phyloP scores from a whole-genome alignment of 2,329 filamentous ascomycete genomes.

The Intubia oerlemansii region DNA sequence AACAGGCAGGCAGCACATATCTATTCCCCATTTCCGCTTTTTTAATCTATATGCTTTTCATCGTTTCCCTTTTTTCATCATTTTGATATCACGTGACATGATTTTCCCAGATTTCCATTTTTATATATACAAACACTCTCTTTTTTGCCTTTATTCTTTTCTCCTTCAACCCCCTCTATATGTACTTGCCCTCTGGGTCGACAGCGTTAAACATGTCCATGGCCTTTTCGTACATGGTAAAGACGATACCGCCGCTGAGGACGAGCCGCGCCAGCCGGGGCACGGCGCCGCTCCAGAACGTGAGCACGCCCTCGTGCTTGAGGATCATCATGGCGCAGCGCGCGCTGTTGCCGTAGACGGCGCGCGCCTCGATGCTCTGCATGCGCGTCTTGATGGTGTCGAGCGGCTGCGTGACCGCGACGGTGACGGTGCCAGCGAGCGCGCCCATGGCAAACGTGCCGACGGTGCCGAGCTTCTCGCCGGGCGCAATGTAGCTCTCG shows the following conservation, averaged over 20 bases:
- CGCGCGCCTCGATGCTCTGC: conserved; percentile 79
- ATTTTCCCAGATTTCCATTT: background rate
- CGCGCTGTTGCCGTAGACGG: conserved; percentile 69
- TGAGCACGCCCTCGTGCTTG: conserved; percentile 70
- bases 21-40: too few relatives aligned
- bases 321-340: conserved; percentile 67
- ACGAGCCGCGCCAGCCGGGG: conserved; percentile 69
- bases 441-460: conserved; percentile 86
- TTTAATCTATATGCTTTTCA: background rate
- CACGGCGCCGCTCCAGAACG: conserved; percentile 85
- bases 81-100: background rate
- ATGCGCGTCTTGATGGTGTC: conserved; percentile 96
- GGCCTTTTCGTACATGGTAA: conserved; percentile 95
- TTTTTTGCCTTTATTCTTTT: background rate
- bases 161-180: conserved; percentile 21
- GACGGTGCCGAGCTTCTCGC: conserved; percentile 75
- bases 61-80: background rate
- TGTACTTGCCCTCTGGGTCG: conserved; percentile 69
- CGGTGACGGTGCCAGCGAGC: conserved; percentile 74
- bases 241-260: conserved; percentile 88
- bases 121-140: background rate
- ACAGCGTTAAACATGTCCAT: conserved; percentile 67
- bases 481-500: conserved; percentile 77
- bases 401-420: conserved; percentile 53
- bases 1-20: too few relatives aligned